Evolutionary conservation across 371 early-diverging fungal species (phyloP), one percentile per base, ranked within the genome.

Genomic region (Mortierella sp.): DNA sequence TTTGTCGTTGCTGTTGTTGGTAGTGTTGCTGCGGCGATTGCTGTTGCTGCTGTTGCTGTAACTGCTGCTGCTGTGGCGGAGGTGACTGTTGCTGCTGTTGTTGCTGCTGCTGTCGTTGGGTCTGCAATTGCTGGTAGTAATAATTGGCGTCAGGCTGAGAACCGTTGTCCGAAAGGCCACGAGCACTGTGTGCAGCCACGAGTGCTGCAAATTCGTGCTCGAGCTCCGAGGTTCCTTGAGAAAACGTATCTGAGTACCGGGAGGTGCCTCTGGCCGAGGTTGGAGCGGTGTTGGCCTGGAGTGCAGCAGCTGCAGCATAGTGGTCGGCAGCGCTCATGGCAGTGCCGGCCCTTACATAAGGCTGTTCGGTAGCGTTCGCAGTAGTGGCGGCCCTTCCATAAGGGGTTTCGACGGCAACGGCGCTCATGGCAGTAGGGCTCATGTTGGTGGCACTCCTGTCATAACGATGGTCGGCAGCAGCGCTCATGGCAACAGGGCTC

Each of bases 101-200:
- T n/a, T 54, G 54, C 8, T 46, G 50, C 19, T 16, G 53, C 6
- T 3, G 64, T 31, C 24, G 26, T 26, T 64, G 64, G 9, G 19
- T 2, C 67, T 67, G 67, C 43, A 67, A 19, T 4, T 67, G 67
- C 67, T 67, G 67, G 40, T 67, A 67, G 43, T 67, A 67, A 9
- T 67, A 37, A 8, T 37, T 21, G 37, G 40, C 24, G 24, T 67
- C 67, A 19, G 67, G 37, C 67, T 67, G 67, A 3, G 67, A 67
- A 24, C 37, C 67, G 8, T 6, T 40, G 19, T 67, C 67, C 21
- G 67, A 67, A 34, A 40, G 37, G 10, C 40, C 67, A 9, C 34
- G 67, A 40, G 67, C 40, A 24, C 37, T 40, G 34, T 50, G 50
- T 50, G 50, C 50, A 50, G 37, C 67, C 8, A 67, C 19, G 40